phyloP scores from a whole-genome alignment of 2,329 filamentous ascomycete genomes.

The Apiospora marii region DNA sequence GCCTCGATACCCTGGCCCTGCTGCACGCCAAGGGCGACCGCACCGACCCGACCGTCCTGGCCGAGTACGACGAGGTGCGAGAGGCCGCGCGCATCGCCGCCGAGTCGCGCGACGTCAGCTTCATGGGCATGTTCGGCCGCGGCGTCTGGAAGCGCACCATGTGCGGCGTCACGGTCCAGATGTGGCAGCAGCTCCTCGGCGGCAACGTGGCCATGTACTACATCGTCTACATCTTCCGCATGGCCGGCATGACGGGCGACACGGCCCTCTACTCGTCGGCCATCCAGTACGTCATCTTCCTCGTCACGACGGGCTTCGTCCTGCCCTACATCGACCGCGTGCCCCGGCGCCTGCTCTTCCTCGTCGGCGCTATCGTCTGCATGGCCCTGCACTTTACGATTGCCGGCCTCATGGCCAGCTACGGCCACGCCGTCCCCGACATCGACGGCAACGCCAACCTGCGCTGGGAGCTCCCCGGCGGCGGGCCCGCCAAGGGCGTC shows the following conservation, averaged over 20 bases:
- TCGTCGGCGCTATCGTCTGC: conserved; percentile 54
- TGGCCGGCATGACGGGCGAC: conserved; percentile 58
- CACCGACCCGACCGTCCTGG: conserved; percentile 54
- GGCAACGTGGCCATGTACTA: conserved; percentile 68
- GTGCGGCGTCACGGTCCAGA: conserved; percentile 60
- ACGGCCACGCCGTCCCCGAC: conserved; percentile 52
- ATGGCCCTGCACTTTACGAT: conserved; percentile 56
- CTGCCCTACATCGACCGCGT: conserved; percentile 58
- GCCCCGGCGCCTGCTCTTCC: conserved; percentile 55
- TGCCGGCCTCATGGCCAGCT: conserved; percentile 57
- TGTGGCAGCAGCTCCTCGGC: conserved; percentile 64
- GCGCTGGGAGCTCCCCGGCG: conserved; percentile 50
- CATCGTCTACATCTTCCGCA: conserved; percentile 68
- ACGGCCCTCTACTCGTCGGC: conserved; percentile 56
- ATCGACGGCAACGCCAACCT: conserved; percentile 57
- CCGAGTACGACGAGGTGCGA: conserved; percentile 46
- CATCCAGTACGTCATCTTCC: conserved; percentile 64
- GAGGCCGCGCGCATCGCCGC: conserved; percentile 49
- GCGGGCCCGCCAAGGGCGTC: conserved; percentile 54
- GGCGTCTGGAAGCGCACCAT: conserved; percentile 59
- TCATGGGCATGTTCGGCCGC: conserved; percentile 54
- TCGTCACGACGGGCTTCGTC: conserved; percentile 58
- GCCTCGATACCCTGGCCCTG: conserved; percentile 29
- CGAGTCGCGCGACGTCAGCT: conserved; percentile 48
- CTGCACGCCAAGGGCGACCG: conserved; percentile 29